phyloP scores from a whole-genome alignment of 1,284 basidiomycete species.

The Thecaphora frezii region DNA sequence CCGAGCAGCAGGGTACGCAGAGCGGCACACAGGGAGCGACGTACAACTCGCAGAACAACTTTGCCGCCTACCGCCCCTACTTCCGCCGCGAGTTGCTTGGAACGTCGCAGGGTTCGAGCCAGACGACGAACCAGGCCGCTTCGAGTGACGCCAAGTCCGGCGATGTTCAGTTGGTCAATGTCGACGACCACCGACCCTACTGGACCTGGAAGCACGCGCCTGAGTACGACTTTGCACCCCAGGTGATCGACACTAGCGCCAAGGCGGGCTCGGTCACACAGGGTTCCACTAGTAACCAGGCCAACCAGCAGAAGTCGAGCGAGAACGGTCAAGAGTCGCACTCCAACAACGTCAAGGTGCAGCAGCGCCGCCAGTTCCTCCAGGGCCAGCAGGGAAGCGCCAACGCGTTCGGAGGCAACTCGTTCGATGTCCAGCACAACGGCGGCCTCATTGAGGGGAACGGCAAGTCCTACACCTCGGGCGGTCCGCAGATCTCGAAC shows the following conservation, averaged over 20 bases:
- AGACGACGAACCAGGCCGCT: slow-evolving; percentile 9
- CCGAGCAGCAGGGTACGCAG: slow-evolving; percentile 18
- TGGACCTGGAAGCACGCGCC: slow-evolving; percentile 20
- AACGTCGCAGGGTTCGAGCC: slow-evolving; percentile 16
- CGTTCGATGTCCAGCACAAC: slow-evolving; percentile 16
- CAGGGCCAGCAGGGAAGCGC: slow-evolving; percentile 15
- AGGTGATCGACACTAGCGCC: slow-evolving; percentile 4
- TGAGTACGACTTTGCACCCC: neutral
- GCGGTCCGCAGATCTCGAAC: slow-evolving; percentile 18
- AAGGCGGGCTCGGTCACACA: slow-evolving; percentile 16
- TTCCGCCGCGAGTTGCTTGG: slow-evolving; percentile 11
- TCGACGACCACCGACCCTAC: slow-evolving; percentile 4
- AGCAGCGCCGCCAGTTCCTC: slow-evolving; percentile 5
- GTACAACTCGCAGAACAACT: slow-evolving; percentile 14
- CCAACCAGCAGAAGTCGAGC: slow-evolving; percentile 14
- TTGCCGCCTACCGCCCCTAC: slow-evolving; percentile 7
- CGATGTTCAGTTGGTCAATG: slow-evolving; percentile 2
- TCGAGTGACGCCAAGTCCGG: slow-evolving; percentile 10
- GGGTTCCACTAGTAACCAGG: slow-evolving; percentile 15
- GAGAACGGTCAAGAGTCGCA: slow-evolving; percentile 1
- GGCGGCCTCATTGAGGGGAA: slow-evolving; percentile 18
- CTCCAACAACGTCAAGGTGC: slow-evolving; percentile 1
- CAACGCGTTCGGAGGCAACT: slow-evolving; percentile 11
- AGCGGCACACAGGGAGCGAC: slow-evolving; percentile 13
- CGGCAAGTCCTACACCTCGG: slow-evolving; percentile 12